These are phyloP conservation scores for Didymosphaeria variabile DNA, from an alignment of 2,329 filamentous ascomycete species.

Conservation along the genomic window DNA sequence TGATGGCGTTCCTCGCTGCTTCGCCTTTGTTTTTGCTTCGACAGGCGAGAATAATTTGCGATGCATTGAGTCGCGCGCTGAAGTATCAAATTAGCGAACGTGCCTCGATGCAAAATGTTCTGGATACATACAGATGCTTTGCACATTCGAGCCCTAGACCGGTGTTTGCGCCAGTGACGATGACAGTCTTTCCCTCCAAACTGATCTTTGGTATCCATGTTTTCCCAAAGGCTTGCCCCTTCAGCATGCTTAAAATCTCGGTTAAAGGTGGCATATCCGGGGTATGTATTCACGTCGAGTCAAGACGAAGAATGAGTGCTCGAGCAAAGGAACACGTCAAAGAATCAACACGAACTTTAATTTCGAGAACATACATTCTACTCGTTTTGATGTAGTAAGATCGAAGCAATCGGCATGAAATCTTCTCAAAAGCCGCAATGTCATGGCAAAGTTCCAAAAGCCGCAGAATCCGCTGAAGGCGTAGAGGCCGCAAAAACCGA, in stretches of 20 bases:
- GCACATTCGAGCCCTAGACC: conserved; percentile 21
- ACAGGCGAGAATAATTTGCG: conserved; percentile 15
- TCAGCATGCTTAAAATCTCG: conserved; percentile 20
- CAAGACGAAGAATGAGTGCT: too few species aligned
- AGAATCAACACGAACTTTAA: too few species aligned
- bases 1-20: conserved; percentile 9
- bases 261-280: conserved; percentile 19
- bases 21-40: conserved; percentile 17
- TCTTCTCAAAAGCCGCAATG: background rate
- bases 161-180: conserved; percentile 23
- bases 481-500: background rate
- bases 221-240: conserved; percentile 20
- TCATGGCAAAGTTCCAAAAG: background rate
- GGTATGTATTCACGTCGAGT: background rate
- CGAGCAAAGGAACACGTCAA: too few species aligned
- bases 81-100: background rate
- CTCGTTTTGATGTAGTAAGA: background rate
- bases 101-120: background rate
- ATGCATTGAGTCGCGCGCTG: conserved; percentile 5
- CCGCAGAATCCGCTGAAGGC: background rate
- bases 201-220: conserved; percentile 14
- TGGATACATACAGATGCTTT: conserved; percentile 19
- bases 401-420: too few species aligned
- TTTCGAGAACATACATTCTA: background rate
- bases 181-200: conserved; percentile 16